These are phyloP conservation scores for Rugosomyces carneus DNA, from an alignment of 1,284 basidiomycete genomes.

Conservation along the genomic window DNA sequence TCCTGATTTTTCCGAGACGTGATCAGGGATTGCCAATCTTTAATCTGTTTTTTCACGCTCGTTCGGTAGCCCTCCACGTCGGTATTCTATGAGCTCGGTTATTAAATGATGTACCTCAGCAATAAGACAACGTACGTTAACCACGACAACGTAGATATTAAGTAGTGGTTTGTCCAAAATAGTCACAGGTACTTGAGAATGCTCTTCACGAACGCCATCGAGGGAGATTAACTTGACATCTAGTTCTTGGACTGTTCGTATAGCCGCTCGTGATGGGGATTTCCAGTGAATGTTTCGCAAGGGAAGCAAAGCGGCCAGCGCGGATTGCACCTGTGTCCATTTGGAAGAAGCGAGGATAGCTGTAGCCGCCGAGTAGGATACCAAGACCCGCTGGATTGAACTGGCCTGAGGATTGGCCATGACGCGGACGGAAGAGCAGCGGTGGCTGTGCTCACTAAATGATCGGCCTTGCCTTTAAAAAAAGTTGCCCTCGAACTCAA, in stretches of 20 bases:
- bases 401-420: slow-evolving; percentile 14
- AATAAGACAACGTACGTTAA: slow-evolving; percentile 58
- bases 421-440: slow-evolving; percentile 3
- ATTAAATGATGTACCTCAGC: slow-evolving; percentile 12
- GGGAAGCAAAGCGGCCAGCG: slow-evolving; percentile 71
- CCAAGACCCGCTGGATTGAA: slow-evolving; percentile 40
- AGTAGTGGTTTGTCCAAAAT: slow-evolving; percentile 83
- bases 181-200: slow-evolving; percentile 68
- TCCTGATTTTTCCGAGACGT: slow-evolving; percentile 76
- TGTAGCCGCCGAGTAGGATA: slow-evolving; percentile 62
- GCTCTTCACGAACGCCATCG: slow-evolving; percentile 66
- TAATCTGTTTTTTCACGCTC: slow-evolving; percentile 77
- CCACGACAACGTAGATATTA: slow-evolving; percentile 80
- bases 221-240: slow-evolving; percentile 68
- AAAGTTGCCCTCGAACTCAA: slow-evolving; percentile 16
- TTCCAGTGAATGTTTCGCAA: slow-evolving; percentile 91
- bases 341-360: slow-evolving; percentile 59
- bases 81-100: slow-evolving; percentile 53
- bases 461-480: slow-evolving; percentile 4
- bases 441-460: slow-evolving; percentile 20
- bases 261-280: slow-evolving; percentile 55
- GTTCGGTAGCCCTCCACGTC: slow-evolving; percentile 76
- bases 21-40: slow-evolving; percentile 80
- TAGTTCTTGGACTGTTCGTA: slow-evolving; percentile 86
- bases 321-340: slow-evolving; percentile 65